Evolutionary conservation across 768 basidiomycete species (phyloP), one percentile per base, ranked within the genome.

Genomic region (Gymnopilus dilepis): DNA sequence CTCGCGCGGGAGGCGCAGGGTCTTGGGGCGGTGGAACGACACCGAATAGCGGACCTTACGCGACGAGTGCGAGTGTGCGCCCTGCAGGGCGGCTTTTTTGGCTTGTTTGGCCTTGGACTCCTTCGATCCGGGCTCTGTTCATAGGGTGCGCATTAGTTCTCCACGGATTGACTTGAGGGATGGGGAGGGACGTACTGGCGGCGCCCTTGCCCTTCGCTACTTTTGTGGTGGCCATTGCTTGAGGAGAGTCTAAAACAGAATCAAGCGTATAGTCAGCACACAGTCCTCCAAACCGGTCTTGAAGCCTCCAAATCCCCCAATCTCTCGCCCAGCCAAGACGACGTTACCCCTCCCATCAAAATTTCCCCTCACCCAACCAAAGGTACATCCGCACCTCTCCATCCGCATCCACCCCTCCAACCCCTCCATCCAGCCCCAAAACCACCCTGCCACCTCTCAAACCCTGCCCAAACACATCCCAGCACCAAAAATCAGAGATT

Each of bases 11-110:
- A 97, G 87, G 63, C 83, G 85, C 65, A 98, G 86, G 59, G 97
- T 98, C 84, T 94, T 96, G 63, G 97, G 97, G 66, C 94, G 91
- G 82, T 93, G 91, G 90, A 99, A 99, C 33, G 93, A 90, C 60
- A 95, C 94, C 37, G 89, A 89, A 72, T 80, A 87, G 64, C 95
- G 89, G 50, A 86, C 82, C 81, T 97, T 97, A 78, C 94, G 90
- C 68, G 85, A 73, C 17, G 85, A 80, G 73, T 90, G 89, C 33
- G 86, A 85, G 74, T 91, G 84, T 43, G 86, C 87, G 63, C 95
- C 96, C 75, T 94, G 93, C 57, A 98, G 85, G 58, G 90, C 96
- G 11, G 96, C 95, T 83, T 99, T 99, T 84, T 96, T 97, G 43
- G 97, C 95, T 42, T 90, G 82, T 82, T 95, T 94, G 72, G 95